A percentile compares a stretch with the other conserved stretches of the same genome.
phyloP scores from a whole-genome alignment of 2,329 filamentous ascomycete species.

The Hysterium pulicare region DNA sequence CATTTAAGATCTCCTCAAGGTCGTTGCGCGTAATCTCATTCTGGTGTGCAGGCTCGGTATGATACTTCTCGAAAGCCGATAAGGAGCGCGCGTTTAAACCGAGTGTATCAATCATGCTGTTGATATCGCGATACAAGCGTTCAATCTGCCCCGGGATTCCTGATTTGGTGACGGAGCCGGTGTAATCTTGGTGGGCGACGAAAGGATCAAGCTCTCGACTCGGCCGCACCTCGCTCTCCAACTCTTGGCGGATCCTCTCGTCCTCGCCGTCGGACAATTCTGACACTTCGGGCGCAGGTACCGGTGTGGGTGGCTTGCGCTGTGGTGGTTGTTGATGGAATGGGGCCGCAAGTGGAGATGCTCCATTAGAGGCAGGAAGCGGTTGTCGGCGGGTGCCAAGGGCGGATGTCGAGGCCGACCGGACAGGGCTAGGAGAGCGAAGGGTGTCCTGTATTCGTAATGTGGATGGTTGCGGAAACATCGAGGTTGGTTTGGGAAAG shows the following conservation, averaged over 20 bases:
- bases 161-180: slow-evolving; percentile 36
- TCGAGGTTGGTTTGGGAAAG: slow-evolving; percentile 44
- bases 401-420: slow-evolving; percentile 53
- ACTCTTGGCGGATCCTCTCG: slow-evolving; percentile 61
- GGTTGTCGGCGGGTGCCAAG: slow-evolving; percentile 25
- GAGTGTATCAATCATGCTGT: slow-evolving; percentile 90
- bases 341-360: slow-evolving; percentile 24
- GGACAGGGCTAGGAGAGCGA: slow-evolving; percentile 69
- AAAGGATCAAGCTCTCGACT: slow-evolving; percentile 65
- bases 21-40: slow-evolving; percentile 61
- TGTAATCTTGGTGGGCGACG: slow-evolving; percentile 53
- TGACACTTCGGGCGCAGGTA: slow-evolving; percentile 35
- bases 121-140: slow-evolving; percentile 70
- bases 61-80: slow-evolving; percentile 61
- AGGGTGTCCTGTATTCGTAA: slow-evolving; percentile 52
- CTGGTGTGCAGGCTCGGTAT: slow-evolving; percentile 45
- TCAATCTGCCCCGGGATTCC: slow-evolving; percentile 49
- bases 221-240: slow-evolving; percentile 60
- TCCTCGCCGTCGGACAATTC: slow-evolving; percentile 58
- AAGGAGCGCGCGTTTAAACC: slow-evolving; percentile 77
- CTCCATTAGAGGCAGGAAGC: too few relatives aligned
- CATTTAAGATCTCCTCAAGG: slow-evolving; percentile 47
- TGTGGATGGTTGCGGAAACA: slow-evolving; percentile 52
- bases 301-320: slow-evolving; percentile 30
- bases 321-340: slow-evolving; percentile 22